These are phyloP conservation scores for Fusarium haematococcum DNA, from an alignment of 2,329 filamentous ascomycete species.

Conservation along the genomic window DNA sequence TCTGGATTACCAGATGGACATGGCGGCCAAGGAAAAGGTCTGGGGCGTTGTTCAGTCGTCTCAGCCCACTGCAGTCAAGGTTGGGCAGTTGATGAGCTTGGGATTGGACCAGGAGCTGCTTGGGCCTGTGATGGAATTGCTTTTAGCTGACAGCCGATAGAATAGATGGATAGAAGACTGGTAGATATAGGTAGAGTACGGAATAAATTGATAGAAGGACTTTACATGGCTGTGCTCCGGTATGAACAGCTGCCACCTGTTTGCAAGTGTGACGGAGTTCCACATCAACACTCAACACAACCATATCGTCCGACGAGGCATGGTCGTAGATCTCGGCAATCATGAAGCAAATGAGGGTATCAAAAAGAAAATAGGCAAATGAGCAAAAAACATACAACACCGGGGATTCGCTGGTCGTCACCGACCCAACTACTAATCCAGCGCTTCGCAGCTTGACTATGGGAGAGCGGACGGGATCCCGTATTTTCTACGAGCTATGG, in stretches of 20 bases:
- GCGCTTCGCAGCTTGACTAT: constrained; percentile 6
- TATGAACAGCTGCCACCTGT: not conserved
- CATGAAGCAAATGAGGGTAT: fast-evolving
- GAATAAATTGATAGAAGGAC: not conserved
- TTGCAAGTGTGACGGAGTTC: not conserved
- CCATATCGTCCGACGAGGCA: not conserved
- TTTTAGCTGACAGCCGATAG: constrained; percentile 43
- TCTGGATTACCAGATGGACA: constrained; percentile 45
- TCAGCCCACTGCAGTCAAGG: constrained; percentile 29
- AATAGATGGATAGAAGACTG: not conserved
- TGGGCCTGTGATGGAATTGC: constrained; percentile 43
- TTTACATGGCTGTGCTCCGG: not conserved
- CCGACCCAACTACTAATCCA: constrained; percentile 6
- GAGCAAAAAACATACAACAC: constrained; percentile 8
- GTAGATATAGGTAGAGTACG: not conserved
- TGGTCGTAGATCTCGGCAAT: not conserved
- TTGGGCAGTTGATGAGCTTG: constrained; percentile 41
- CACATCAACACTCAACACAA: not conserved
- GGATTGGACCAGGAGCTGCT: constrained; percentile 39
- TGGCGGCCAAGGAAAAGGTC: constrained; percentile 42
- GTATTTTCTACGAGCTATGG: constrained; percentile 11
- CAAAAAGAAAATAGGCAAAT: not conserved
- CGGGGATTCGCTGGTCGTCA: constrained; percentile 11
- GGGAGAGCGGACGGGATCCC: constrained; percentile 7
- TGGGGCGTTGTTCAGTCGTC: constrained; percentile 35